Evolutionary conservation across 225 moss, liverwort and hornwort species (phyloP), one percentile per base, ranked within the genome.

Genomic region (Lunularia cruciata): DNA sequence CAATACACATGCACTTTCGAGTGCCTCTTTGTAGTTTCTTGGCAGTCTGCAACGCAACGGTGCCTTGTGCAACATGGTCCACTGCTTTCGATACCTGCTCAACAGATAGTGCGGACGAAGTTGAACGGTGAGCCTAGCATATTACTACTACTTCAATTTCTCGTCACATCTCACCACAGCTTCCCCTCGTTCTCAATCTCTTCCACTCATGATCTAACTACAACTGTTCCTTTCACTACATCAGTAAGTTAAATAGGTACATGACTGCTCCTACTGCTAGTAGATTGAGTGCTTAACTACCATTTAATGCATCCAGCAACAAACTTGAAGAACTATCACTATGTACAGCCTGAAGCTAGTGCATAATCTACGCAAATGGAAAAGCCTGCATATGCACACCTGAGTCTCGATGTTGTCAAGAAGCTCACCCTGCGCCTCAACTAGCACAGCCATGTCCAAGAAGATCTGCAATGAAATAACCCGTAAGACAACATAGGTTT

Each of bases 381-480:
- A 5, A 60, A 22, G 1, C 16, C 12, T 25, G 31, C 39, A 23
- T 3, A 2, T 18, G 61, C 68, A n/a, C 42, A 89, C 94, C 87
- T 94, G 91, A 51, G 78, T 83, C 79, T 94, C 94, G 59, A 94
- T 94, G 22, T 94, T 94, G 78, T 94, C 94, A 33, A 94, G 85
- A 56, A 94, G 81, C 76, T 94, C 91, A 54, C 94, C 94, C 77
- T 94, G 94, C 60, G 94, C 87, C 83, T 94, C 91, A 8, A 94
- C 91, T 23, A 94, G 87, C 32, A 94, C 94, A 52, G 94, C 94
- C 94, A 94, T 94, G 47, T 94, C 94, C 59, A 94, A 72, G 74
- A 94, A 94, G 49, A 94, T 86, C 91, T 94, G 78, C 42, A 49
- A n/a, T 25, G 26, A 3, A 56, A 35, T 11, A 57, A 9, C 54